Percentiles rank a stretch among this genome's conserved stretches.
These are phyloP conservation scores for Coprinellus micaceus DNA, from an alignment of 768 basidiomycete genomes.

Conservation along the genomic window DNA sequence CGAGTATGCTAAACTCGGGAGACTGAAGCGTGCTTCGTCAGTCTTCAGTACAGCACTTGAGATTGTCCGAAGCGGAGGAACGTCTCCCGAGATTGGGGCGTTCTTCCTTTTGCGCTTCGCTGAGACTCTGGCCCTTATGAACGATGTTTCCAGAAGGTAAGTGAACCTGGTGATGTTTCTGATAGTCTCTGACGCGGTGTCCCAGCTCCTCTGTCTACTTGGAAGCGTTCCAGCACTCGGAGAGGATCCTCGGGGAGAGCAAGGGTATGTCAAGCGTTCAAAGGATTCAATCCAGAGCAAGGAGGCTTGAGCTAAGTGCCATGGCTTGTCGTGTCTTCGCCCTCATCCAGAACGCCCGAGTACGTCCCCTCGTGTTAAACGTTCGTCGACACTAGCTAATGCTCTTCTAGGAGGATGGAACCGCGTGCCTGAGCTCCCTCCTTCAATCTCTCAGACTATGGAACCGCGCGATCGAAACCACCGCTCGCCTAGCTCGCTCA, in stretches of 20 bases:
- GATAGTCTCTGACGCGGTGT: constrained; percentile 1
- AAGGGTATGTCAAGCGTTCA: constrained; percentile 48
- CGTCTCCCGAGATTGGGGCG: constrained; percentile 50
- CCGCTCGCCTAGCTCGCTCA: constrained; percentile 47
- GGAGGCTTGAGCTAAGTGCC: constrained; percentile 64
- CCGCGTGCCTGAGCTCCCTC: constrained; percentile 51
- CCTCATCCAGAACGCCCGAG: constrained; percentile 56
- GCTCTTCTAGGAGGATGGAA: constrained; percentile 54
- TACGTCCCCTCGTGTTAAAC: constrained; percentile 33
- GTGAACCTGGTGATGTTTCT: background rate
- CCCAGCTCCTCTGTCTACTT: constrained; percentile 49
- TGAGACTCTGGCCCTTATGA: constrained; percentile 57
- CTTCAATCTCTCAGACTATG: constrained; percentile 74
- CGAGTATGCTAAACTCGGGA: constrained; percentile 79
- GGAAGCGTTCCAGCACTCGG: constrained; percentile 53
- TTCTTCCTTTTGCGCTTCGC: constrained; percentile 63
- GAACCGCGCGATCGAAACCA: constrained; percentile 72
- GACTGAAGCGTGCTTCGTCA: constrained; percentile 56
- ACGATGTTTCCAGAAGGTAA: constrained; percentile 60
- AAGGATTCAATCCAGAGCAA: constrained; percentile 57
- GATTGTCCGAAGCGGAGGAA: constrained; percentile 37
- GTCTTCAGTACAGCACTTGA: constrained; percentile 61
- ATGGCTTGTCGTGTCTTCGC: constrained; percentile 69
- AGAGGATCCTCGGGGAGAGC: constrained; percentile 38
- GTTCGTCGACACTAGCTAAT: background rate